Conservation (phyloP, 208 protist genomes). For the Trypanosomatidae sp. region DNA sequence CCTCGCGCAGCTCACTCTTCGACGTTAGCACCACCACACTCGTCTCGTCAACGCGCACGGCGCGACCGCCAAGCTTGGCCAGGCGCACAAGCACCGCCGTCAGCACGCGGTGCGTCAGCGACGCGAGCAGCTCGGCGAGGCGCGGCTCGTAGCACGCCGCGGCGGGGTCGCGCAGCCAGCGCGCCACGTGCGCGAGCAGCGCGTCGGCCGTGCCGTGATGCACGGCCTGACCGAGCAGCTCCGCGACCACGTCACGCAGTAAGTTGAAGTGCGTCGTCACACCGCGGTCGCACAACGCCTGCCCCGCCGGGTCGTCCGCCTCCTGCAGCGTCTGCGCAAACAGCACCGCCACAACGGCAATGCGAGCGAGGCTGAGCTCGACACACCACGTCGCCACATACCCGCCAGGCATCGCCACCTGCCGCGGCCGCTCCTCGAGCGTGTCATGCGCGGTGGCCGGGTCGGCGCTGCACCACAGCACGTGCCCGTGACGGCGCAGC, state of each 20-base stretch:
- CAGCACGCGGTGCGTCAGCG: conserved; percentile 64
- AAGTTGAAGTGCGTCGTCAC: conserved; percentile 86
- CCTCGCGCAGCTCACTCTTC: conserved; percentile 69
- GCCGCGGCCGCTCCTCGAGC: conserved; percentile 59
- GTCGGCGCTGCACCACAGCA: conserved; percentile 71
- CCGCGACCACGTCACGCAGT: conserved; percentile 72
- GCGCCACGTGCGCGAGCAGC: conserved; percentile 63
- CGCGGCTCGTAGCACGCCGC: conserved; percentile 74
- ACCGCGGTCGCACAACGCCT: conserved; percentile 62
- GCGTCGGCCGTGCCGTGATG: conserved; percentile 45
- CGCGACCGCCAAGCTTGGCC: conserved; percentile 71
- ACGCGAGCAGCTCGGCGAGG: conserved; percentile 59
- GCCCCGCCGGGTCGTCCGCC: conserved; percentile 59
- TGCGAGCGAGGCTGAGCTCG: conserved; percentile 71
- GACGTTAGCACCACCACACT: conserved; percentile 66
- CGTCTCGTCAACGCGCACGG: conserved; percentile 59
- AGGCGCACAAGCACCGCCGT: conserved; percentile 66
- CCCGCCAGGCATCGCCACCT: conserved; percentile 71
- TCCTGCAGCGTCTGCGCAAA: conserved; percentile 87
- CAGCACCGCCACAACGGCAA: conserved; percentile 79
- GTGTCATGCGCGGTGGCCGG: conserved; percentile 51
- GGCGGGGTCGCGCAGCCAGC: conserved; percentile 77
- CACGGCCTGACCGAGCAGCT: conserved; percentile 62
- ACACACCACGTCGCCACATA: conserved; percentile 75
- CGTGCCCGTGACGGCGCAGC: conserved; percentile 53